A percentile compares a stretch with the other conserved stretches of the same genome.
Evolutionary conservation across 106 monocot genomes (phyloP).

Genomic region (Dendrobium chrysotoxum): DNA sequence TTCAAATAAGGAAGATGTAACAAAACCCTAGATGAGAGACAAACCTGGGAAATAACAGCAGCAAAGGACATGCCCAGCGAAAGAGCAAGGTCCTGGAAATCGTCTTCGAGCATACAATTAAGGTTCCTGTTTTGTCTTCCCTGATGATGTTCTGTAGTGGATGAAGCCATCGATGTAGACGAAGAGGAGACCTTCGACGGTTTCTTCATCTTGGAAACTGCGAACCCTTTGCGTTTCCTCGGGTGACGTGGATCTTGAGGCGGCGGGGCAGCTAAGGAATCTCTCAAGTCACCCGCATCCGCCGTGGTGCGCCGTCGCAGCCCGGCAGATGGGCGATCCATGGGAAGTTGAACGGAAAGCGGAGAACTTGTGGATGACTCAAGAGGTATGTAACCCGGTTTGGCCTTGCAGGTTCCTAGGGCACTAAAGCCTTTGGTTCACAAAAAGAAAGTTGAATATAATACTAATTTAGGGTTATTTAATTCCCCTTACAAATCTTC

Average conservation of each 20-base stretch:
- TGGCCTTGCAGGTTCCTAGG: too few species aligned
- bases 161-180: background rate
- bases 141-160: background rate
- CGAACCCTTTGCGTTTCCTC: slow-evolving; percentile 4
- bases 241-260: background rate
- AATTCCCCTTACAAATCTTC: too few species aligned
- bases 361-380: too few species aligned
- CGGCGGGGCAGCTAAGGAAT: background rate
- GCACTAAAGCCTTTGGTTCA: too few species aligned
- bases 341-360: background rate
- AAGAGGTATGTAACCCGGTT: too few species aligned
- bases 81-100: slow-evolving; percentile 45
- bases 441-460: too few species aligned
- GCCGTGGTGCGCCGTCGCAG: background rate
- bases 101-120: background rate
- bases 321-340: background rate
- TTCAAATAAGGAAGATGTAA: background rate
- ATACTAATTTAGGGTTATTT: too few species aligned
- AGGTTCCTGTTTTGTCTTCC: background rate
- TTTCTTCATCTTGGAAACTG: slow-evolving; percentile 3
- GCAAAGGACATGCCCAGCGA: slow-evolving; percentile 67
- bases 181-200: background rate
- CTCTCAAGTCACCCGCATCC: background rate
- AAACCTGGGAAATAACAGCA: slow-evolving; percentile 49
- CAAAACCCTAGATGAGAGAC: background rate